phyloP scores from a whole-genome alignment of 2,329 filamentous ascomycete genomes.

The Raffaelea arxii region DNA sequence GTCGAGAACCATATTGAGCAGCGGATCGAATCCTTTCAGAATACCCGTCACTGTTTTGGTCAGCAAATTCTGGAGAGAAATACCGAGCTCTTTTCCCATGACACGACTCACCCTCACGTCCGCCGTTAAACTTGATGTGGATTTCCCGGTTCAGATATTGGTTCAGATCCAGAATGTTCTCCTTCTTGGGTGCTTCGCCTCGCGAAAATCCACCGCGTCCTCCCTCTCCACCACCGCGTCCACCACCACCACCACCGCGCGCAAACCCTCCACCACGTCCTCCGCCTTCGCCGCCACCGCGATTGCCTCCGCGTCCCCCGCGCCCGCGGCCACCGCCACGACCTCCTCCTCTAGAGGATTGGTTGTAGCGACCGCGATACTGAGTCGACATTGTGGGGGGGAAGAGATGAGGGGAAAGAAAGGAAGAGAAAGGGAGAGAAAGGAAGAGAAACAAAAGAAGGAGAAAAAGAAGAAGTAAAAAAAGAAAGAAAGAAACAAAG shows the following conservation, averaged over 20 bases:
- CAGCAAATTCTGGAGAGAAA: neutral
- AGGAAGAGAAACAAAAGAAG: neutral
- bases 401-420: neutral
- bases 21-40: conserved; percentile 89
- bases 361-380: conserved; percentile 14
- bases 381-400: conserved; percentile 11
- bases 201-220: conserved; percentile 1
- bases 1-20: conserved; percentile 97
- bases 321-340: conserved; percentile 6
- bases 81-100: no score
- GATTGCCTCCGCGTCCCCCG: conserved; percentile 2
- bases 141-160: conserved; percentile 98
- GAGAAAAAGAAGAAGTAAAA: neutral
- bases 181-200: conserved; percentile 85
- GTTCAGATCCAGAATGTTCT: conserved; percentile 89
- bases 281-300: conserved; percentile 22
- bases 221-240: conserved; percentile 4
- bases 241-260: conserved; percentile 1
- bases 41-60: conserved; percentile 62
- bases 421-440: neutral
- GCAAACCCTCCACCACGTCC: conserved; percentile 11
- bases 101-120: conserved; percentile 74
- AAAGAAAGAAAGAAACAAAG: neutral
- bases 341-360: conserved; percentile 10
- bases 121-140: conserved; percentile 92